These are phyloP conservation scores for Penicillium sp. DNA, from an alignment of 2,329 filamentous ascomycete genomes.

Conservation along the genomic window DNA sequence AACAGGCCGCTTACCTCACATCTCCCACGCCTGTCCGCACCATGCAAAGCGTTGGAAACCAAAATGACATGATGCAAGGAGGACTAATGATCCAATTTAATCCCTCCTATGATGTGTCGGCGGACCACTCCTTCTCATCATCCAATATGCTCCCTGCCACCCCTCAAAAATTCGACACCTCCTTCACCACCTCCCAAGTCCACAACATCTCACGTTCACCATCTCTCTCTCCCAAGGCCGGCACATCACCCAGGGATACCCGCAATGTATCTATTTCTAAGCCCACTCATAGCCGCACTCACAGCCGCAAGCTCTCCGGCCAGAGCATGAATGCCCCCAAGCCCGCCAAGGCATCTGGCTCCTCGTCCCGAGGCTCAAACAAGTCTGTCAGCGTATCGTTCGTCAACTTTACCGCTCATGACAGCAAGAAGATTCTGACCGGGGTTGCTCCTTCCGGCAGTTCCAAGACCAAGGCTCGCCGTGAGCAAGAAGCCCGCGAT, in stretches of 20 bases:
- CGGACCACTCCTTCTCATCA: constrained; percentile 30
- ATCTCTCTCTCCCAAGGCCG: constrained; percentile 37
- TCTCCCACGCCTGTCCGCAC: constrained; percentile 36
- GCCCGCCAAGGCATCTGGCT: constrained; percentile 31
- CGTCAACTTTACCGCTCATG: constrained; percentile 84
- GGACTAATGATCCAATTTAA: constrained; percentile 43
- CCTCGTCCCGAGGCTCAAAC: constrained; percentile 31
- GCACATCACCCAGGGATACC: constrained; percentile 29
- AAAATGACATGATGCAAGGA: constrained; percentile 37
- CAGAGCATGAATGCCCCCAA: constrained; percentile 33
- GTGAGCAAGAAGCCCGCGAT: constrained; percentile 84
- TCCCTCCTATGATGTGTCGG: constrained; percentile 35
- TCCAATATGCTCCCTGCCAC: constrained; percentile 22
- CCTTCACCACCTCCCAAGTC: constrained; percentile 30
- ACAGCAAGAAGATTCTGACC: constrained; percentile 74
- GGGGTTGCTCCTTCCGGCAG: constrained; percentile 90
- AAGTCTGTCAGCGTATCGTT: constrained; percentile 60
- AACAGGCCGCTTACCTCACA: constrained; percentile 36
- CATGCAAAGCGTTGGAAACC: constrained; percentile 27
- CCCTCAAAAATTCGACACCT: constrained; percentile 27
- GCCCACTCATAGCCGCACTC: constrained; percentile 35
- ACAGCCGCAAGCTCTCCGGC: constrained; percentile 42
- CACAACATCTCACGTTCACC: constrained; percentile 35
- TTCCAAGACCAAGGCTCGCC: constrained; percentile 87
- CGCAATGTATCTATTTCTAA: constrained; percentile 24